Evolutionary conservation across 768 basidiomycete species (phyloP), one percentile per base, ranked within the genome.

Genomic region (Psilocybe subaeruginosa): DNA sequence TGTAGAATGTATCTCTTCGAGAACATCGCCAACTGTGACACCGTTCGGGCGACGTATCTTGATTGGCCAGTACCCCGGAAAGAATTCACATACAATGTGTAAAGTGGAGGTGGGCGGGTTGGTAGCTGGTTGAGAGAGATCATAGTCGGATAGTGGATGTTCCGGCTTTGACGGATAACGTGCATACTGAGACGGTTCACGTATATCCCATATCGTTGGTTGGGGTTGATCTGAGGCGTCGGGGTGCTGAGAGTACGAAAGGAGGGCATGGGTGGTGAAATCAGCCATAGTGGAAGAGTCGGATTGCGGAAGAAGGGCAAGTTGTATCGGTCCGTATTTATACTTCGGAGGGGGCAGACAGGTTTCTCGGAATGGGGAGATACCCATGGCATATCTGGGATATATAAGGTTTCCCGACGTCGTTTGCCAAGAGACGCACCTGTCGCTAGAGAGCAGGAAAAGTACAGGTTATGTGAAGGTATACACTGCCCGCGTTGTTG

Each of bases 21-120:
- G 70, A 19, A 87, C 76, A 46, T 88, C 82, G 19, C 68, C 68
- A 57, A 88, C 66, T 2, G 84, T 86, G 39, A 88, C 79, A 4
- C 80, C 81, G 0, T 69, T 64, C 5, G 76, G 71, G 63, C 81
- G 83, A 8, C 71, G 67, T 8, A 75, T 76, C 9, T 74, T 60
- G 33, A 83, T 79, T 6, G 70, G 70, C 81, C 83, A 85, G 7
- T 73, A 60, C 49, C 72, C 74, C 8, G 76, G 77, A 29, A 83
- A 75, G 56, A 85, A 65, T 23, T 79, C 84, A 61, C 83, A 86
- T 9, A 73, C 69, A 60, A 88, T 64, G 48, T 67, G 69, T 23
- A 88, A 71, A n/a, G 64, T 61, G 33, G 63, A 48, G 35, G 80
- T 67, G 3, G 77, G 70, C 0, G 85, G 86, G 11, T 53, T 53